Base-by-base conservation (phyloP, 2,329 filamentous ascomycete genomes). In the Golovinomyces cichoracearum region DNA sequence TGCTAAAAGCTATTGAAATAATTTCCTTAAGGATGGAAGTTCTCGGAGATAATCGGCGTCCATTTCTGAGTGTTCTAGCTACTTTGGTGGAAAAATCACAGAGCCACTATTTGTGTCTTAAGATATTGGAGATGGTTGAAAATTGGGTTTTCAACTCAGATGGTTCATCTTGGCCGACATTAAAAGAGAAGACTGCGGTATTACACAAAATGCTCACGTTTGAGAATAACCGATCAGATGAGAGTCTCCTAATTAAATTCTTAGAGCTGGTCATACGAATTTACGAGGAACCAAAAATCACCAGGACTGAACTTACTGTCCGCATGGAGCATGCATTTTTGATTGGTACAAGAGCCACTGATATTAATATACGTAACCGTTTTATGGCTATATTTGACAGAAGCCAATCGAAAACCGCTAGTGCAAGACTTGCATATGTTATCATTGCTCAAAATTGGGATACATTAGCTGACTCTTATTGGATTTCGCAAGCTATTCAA, bases 121-220 rank as follows among this genome's bases (percentile, higher is more conserved):
- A 93, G 65, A 86, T 98, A 49, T 67, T 99, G 25, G 76, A 80
- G 47, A 88, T 98, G 74, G 88, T 94, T 3, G 88, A 95, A 61
- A 74, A 72, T 27, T 99, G 92, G 92, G 83, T 98, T 5, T 98
- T 99, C 68, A 76, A 84, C 54, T 90, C 84, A 0, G 86, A 84
- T 50, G 90, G 93, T 53, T 47, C 45, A 21, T 90, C 85, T 1
- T 94, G 90, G 72, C 90, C 90, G 0, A 98, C 90, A 0, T 71
- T 98, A 1, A 99, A 99, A 63, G 92, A 98, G 64, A 98, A 98
- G 68, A 95, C 88, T 0, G 92, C 92, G 1, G 90, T 99, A 1
- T 67, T 99, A n/a, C 86, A 93, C 58, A 99, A 98, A 66, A 99
- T 99, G 90, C 68, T 95, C 15, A 78, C 86, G 0, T 98, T 98